phyloP scores from a whole-genome alignment of 1,284 basidiomycete genomes.

The Fomitopsis betulina region DNA sequence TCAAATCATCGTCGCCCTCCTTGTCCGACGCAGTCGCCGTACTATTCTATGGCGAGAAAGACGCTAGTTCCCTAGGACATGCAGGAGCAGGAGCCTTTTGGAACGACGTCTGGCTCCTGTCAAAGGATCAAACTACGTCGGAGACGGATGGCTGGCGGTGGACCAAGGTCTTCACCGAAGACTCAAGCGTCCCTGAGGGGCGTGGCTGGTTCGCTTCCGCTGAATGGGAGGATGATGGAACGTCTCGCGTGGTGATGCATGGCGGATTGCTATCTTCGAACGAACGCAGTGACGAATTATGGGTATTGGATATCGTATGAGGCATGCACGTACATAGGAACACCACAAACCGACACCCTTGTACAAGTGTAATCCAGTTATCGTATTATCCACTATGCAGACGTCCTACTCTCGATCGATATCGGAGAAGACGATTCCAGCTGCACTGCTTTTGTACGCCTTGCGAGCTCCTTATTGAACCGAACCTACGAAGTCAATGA shows the following conservation, averaged over 20 bases:
- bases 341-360: neutral
- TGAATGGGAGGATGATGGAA: slow-evolving; percentile 14
- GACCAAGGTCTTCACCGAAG: slow-evolving; percentile 9
- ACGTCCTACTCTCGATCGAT: neutral
- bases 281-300: slow-evolving; percentile 20
- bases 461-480: slow-evolving; percentile 37
- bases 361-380: neutral
- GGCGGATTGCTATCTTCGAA: slow-evolving; percentile 21
- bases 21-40: slow-evolving; percentile 21
- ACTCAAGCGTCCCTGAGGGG: slow-evolving; percentile 12
- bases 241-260: slow-evolving; percentile 16
- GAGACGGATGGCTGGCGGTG: slow-evolving; percentile 16
- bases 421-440: slow-evolving; percentile 20
- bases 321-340: neutral
- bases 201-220: slow-evolving; percentile 22
- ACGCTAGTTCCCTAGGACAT: slow-evolving; percentile 28
- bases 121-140: slow-evolving; percentile 6
- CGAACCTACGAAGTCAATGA: slow-evolving; percentile 23
- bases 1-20: slow-evolving; percentile 11
- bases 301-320: slow-evolving; percentile 20
- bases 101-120: slow-evolving; percentile 29
- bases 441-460: slow-evolving; percentile 31
- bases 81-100: slow-evolving; percentile 30
- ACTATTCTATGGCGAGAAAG: slow-evolving; percentile 29
- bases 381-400: neutral